Evolutionary conservation across 306 rosid species (phyloP).

Genomic region (Boehmeria nivea): DNA sequence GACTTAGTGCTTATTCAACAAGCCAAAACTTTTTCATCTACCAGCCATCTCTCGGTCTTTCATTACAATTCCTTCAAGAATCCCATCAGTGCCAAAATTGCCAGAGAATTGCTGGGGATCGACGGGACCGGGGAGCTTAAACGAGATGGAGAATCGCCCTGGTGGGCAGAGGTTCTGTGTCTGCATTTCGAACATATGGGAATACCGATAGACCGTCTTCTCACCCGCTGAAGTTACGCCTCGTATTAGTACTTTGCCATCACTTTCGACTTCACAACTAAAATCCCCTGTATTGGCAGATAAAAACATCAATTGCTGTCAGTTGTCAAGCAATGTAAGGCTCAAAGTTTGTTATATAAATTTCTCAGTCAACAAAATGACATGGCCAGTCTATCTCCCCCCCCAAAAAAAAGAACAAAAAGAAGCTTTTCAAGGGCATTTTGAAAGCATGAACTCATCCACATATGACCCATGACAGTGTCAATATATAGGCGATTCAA

Average conservation of each 20-base stretch:
- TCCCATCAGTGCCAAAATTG: constrained; percentile 32
- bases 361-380: too few species aligned
- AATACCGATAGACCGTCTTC: constrained; percentile 30
- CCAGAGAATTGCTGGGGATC: constrained; percentile 33
- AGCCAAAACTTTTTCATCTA: neutral
- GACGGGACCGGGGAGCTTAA: constrained; percentile 38
- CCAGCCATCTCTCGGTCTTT: constrained; percentile 8
- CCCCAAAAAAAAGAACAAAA: too few species aligned
- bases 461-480: neutral
- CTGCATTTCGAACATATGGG: constrained; percentile 37
- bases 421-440: neutral
- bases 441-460: neutral
- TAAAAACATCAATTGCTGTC: too few species aligned
- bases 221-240: constrained; percentile 35
- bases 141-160: constrained; percentile 37
- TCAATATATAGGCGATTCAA: neutral
- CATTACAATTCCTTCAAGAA: constrained; percentile 36
- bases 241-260: constrained; percentile 32
- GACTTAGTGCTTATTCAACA: neutral
- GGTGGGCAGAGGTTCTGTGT: constrained; percentile 37
- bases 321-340: too few species aligned
- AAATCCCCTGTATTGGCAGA: constrained; percentile 33
- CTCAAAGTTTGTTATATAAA: too few species aligned
- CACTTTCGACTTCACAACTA: constrained; percentile 34
- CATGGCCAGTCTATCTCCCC: too few species aligned